These are phyloP conservation scores for Chrysoporthe austroafricana DNA, from an alignment of 2,329 filamentous ascomycete genomes.

Conservation along the genomic window DNA sequence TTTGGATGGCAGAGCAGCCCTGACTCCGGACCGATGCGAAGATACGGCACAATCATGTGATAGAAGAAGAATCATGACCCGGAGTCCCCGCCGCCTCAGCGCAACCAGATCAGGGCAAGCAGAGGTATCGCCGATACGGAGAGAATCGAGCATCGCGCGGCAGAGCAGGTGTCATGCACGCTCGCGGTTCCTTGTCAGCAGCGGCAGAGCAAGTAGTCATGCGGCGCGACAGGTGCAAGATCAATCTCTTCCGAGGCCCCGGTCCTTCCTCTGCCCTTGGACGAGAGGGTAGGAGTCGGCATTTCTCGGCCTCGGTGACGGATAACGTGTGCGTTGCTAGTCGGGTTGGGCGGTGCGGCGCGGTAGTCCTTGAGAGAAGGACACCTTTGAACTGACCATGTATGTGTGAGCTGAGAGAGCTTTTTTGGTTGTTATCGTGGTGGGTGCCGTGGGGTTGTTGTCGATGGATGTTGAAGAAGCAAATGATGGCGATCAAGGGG, in stretches of 20 bases:
- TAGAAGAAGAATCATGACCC: conserved; percentile 8
- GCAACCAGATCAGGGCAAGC: conserved; percentile 20
- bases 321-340: conserved; percentile 25
- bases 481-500: neutral
- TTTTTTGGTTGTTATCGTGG: neutral
- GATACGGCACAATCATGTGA: conserved; percentile 6
- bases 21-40: conserved; percentile 22
- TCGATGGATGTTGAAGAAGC: neutral
- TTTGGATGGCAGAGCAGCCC: conserved; percentile 27
- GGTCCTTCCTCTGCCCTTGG: conserved; percentile 27
- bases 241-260: conserved; percentile 22
- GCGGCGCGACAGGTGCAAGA: conserved; percentile 11
- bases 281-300: conserved; percentile 20
- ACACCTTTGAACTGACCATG: conserved; percentile 31
- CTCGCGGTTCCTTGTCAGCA: neutral
- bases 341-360: conserved; percentile 25
- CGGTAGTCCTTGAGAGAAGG: conserved; percentile 26
- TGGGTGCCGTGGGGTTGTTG: neutral
- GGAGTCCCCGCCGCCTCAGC: conserved; percentile 27
- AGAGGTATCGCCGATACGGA: conserved; percentile 25
- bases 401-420: conserved; percentile 12
- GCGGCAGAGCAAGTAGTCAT: conserved; percentile 27
- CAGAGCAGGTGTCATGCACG: conserved; percentile 20
- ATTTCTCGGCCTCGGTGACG: conserved; percentile 17
- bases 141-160: conserved; percentile 5